Evolutionary conservation across 305 asterid species (phyloP).

Genomic region (Fraxinus albicans): DNA sequence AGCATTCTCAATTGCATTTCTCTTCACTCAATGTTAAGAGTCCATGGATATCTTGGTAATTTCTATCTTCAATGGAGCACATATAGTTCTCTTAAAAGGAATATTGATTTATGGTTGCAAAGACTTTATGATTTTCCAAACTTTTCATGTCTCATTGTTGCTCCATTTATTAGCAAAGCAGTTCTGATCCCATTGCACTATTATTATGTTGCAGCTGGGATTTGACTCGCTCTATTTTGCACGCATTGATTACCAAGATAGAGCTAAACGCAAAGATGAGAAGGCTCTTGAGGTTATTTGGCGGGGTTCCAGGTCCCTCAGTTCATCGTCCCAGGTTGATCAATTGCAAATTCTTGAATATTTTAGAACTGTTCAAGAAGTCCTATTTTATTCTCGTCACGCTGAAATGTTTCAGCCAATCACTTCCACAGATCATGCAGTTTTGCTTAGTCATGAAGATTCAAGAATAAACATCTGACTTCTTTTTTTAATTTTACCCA

Average conservation of each 20-base stretch:
- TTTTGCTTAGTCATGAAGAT: conserved; percentile 2
- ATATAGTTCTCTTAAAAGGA: not conserved
- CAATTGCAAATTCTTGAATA: conserved; percentile 14
- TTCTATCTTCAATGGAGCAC: not conserved
- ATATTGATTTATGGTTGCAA: not conserved
- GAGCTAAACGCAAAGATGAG: conserved; percentile 59
- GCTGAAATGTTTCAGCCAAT: conserved; percentile 1
- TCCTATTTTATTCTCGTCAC: conserved; percentile 10
- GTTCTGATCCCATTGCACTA: conserved; percentile 25
- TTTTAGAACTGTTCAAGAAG: conserved; percentile 19
- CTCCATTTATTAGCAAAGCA: not conserved
- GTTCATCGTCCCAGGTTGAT: conserved; percentile 79
- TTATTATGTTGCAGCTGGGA: conserved; percentile 58
- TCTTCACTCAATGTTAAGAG: not conserved
- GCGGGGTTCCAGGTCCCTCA: conserved; percentile 77
- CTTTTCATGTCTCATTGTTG: not conserved
- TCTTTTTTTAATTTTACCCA: conserved; percentile 30
- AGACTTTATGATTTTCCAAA: not conserved
- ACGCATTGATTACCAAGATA: conserved; percentile 90
- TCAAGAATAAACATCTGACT: conserved; percentile 25
- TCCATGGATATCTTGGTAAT: not conserved
- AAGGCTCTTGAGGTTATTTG: conserved; percentile 79
- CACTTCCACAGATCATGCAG: conserved; percentile 1
- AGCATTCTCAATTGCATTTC: not conserved
- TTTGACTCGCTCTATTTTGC: conserved; percentile 91